These are phyloP conservation scores for Colletotrichum sp. DNA, from an alignment of 2,329 filamentous ascomycete genomes.

Conservation along the genomic window DNA sequence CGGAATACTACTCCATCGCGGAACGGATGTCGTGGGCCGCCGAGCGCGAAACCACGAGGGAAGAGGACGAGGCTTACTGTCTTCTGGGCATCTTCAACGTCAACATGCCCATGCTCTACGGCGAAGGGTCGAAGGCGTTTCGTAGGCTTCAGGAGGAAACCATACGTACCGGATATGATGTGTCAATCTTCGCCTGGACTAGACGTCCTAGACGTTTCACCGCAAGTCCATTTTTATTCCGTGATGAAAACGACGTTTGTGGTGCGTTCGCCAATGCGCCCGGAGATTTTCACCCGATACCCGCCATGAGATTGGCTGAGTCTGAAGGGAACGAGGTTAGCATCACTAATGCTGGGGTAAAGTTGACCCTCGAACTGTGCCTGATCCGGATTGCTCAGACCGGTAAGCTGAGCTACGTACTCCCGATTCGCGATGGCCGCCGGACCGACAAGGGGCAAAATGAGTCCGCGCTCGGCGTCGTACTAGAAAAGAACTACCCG, in stretches of 20 bases:
- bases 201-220: no score
- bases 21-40: slow-evolving; percentile 31
- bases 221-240: no score
- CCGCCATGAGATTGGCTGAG: no score
- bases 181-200: background rate
- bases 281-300: accelerated
- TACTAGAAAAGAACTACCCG: accelerated
- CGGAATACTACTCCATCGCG: background rate
- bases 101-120: slow-evolving; percentile 30
- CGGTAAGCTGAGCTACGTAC: accelerated
- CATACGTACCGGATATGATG: background rate
- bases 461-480: background rate
- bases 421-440: background rate
- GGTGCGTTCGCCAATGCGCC: background rate
- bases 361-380: background rate
- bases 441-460: no score
- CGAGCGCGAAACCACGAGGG: slow-evolving; percentile 19
- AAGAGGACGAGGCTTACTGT: slow-evolving; percentile 29
- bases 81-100: slow-evolving; percentile 30
- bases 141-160: slow-evolving; percentile 15
- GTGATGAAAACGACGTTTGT: no score
- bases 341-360: accelerated
- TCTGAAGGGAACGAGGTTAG: background rate
- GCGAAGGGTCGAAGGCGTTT: slow-evolving; percentile 27
- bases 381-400: accelerated